These are phyloP conservation scores for Amauroascus niger DNA, from an alignment of 2,329 filamentous ascomycete species.

Conservation along the genomic window DNA sequence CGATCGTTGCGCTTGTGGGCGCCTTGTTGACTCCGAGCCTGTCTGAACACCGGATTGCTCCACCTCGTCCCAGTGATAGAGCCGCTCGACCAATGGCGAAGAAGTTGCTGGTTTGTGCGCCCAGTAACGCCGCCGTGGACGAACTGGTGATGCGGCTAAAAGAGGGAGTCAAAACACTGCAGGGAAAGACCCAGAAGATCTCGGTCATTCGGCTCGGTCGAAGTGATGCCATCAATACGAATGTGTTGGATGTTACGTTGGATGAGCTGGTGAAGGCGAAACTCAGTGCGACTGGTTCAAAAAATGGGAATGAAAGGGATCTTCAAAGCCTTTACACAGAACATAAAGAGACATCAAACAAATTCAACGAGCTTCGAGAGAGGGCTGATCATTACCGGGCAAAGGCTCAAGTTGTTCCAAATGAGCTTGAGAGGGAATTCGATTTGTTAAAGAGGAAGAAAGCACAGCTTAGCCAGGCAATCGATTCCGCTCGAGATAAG, in stretches of 20 bases:
- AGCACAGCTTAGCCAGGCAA: constrained; percentile 64
- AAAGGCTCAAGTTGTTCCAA: constrained; percentile 36
- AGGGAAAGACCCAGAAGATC: constrained; percentile 63
- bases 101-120: constrained; percentile 93
- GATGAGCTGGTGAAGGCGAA: constrained; percentile 79
- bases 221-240: constrained; percentile 82
- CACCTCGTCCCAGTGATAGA: constrained; percentile 36
- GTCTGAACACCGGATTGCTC: constrained; percentile 41
- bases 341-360: constrained; percentile 51
- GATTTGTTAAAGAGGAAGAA: constrained; percentile 69
- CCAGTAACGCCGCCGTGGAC: constrained; percentile 95
- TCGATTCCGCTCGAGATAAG: constrained; percentile 78
- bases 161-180: constrained; percentile 66
- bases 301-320: constrained; percentile 41
- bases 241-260: constrained; percentile 81
- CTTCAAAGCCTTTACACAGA: constrained; percentile 60
- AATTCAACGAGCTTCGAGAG: constrained; percentile 60
- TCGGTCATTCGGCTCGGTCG: constrained; percentile 84
- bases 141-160: constrained; percentile 91
- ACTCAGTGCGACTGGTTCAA: constrained; percentile 44
- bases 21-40: constrained; percentile 60
- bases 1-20: constrained; percentile 91
- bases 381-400: constrained; percentile 59
- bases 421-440: constrained; percentile 61
- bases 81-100: constrained; percentile 45